These are phyloP conservation scores for Dactylellina drechsleri DNA, from an alignment of 2,329 filamentous ascomycete genomes.

Conservation along the genomic window DNA sequence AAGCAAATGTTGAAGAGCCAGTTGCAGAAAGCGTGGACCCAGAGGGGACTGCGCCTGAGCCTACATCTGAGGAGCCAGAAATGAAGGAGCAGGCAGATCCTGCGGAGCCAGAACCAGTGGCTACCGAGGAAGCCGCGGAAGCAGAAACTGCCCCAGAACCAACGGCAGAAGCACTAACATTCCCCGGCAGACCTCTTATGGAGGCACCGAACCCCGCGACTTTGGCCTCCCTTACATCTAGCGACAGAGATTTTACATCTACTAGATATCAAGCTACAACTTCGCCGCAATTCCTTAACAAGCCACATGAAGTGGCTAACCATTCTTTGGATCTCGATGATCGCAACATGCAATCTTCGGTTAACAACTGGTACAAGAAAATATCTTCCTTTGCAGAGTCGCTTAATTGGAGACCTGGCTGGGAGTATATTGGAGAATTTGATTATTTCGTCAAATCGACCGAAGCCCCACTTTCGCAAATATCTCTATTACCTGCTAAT, in stretches of 20 bases:
- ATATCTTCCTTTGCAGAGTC: conserved; percentile 41
- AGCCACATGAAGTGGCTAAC: conserved; percentile 39
- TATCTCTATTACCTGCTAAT: conserved; percentile 32
- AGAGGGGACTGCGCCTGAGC: conserved; percentile 15
- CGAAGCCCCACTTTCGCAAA: conserved; percentile 42
- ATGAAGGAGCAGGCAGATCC: background rate
- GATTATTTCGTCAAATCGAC: conserved; percentile 33
- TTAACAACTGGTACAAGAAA: conserved; percentile 53
- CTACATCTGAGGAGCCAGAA: conserved; percentile 19
- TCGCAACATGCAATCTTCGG: conserved; percentile 50
- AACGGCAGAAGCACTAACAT: conserved; percentile 14
- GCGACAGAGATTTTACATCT: conserved; percentile 46
- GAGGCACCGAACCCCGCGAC: conserved; percentile 43
- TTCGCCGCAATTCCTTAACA: conserved; percentile 48
- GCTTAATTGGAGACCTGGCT: conserved; percentile 48
- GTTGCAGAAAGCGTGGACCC: conserved; percentile 5
- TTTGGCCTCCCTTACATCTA: conserved; percentile 44
- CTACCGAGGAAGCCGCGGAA: conserved; percentile 6
- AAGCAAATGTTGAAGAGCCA: conserved; percentile 10
- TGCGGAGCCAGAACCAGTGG: background rate
- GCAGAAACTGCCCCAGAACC: conserved; percentile 11
- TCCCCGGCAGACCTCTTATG: conserved; percentile 36
- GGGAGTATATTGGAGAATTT: conserved; percentile 49
- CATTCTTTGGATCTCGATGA: conserved; percentile 48
- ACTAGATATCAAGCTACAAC: conserved; percentile 51